Base-by-base conservation (phyloP, 1,284 basidiomycete genomes). In the Ustilago trichophora region DNA sequence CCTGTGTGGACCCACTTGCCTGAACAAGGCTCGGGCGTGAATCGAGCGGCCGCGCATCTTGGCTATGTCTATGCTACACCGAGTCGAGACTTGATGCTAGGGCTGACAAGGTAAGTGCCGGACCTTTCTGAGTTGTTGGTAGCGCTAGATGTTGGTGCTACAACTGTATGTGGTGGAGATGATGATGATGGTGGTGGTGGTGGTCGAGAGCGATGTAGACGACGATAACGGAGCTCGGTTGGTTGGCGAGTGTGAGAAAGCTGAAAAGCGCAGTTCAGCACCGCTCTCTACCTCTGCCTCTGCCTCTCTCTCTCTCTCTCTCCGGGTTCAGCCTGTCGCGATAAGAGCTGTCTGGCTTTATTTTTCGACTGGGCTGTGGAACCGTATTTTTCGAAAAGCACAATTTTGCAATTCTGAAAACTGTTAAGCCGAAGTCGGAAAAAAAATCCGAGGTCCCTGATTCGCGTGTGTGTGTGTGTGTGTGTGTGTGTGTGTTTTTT, bases 1-100 rank as follows among this genome's bases (percentile, higher is more conserved):
- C 27, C 46, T 56, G 12, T 52, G 54, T 10, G 50, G 13, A 11
- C 46, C 46, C 19, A 44, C 32, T 40, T 67, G 64, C 46, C 65
- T 47, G 36, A 62, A 50, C 54, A 68, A 12, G 7, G 65, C 49
- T n/a, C 65, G 53, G 19, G 65, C 65, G 37, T 68, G 54, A 41
- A 68, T 62, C 11, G 65, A 68, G 34, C 65, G 65, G 16, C 58
- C 65, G 38, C 65, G 65, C 65, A 68, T 68, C 46, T 51, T 52
- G 41, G 32, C 38, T 41, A 33, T 38, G 37, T 42, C 51, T 49
- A 37, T 22, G 33, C 41, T 18, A 35, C 50, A 53, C 50, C 49
- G 31, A 40, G 16, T 6, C 24, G 25, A 36, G 16, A 18, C 13
- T 25, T 41, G 36, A 16, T 41, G 55, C 32, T 26, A 21, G 31